Evolutionary conservation across 176 grass and related monocot species (phyloP).

Genomic region (Panicum miliaceum): DNA sequence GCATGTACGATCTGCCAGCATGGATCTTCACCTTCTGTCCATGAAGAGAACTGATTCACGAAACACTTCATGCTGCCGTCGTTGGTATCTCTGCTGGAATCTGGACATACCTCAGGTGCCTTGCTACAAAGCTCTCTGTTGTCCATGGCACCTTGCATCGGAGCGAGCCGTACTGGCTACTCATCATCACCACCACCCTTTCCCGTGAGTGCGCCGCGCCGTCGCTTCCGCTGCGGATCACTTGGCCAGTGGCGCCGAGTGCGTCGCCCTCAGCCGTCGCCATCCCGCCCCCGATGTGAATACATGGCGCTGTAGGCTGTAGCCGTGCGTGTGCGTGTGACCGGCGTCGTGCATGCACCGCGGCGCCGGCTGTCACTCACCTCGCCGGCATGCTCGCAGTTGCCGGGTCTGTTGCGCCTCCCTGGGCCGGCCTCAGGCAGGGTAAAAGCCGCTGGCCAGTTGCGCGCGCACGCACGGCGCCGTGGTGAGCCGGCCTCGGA

Average conservation of each 20-base stretch:
- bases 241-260: slow-evolving; percentile 20
- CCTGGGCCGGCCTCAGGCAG: background rate
- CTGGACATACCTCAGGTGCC: background rate
- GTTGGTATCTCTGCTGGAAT: background rate
- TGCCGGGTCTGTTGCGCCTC: background rate
- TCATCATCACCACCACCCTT: background rate
- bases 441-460: background rate
- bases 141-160: background rate
- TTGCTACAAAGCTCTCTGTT: background rate
- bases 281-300: background rate
- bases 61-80: background rate
- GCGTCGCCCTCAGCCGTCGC: slow-evolving; percentile 36
- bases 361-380: slow-evolving; percentile 30
- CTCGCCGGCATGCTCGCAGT: background rate
- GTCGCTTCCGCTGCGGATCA: background rate
- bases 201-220: background rate
- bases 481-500: slow-evolving; percentile 30
- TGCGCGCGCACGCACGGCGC: background rate
- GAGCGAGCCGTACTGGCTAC: background rate
- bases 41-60: background rate
- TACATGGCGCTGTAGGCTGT: slow-evolving; percentile 9
- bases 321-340: background rate
- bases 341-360: slow-evolving; percentile 35
- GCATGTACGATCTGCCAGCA: background rate
- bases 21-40: background rate